Evolutionary conservation across 1,284 basidiomycete species (phyloP).

Genomic region (Chalciporus sp.): DNA sequence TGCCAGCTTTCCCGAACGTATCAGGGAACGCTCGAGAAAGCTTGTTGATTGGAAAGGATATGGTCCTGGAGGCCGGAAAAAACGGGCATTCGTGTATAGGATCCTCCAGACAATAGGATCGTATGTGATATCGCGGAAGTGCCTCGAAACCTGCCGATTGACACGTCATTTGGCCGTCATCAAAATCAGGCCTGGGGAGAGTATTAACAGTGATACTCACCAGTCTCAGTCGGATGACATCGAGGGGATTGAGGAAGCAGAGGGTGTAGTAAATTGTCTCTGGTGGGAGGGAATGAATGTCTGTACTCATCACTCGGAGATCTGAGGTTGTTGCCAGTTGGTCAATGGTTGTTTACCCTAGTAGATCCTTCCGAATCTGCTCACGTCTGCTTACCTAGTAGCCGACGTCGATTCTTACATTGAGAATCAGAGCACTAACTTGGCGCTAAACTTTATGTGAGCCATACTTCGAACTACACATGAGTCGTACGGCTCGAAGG

Average conservation of each 20-base stretch:
- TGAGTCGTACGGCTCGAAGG: too few relatives aligned
- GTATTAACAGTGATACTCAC: conserved; percentile 9
- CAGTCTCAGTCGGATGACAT: conserved; percentile 15
- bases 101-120: conserved; percentile 21
- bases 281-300: conserved; percentile 9
- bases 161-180: too few relatives aligned
- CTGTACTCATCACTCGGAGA: neutral
- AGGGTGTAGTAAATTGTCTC: conserved; percentile 21
- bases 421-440: too few relatives aligned
- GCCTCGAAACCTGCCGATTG: conserved; percentile 17
- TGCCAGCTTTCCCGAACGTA: conserved; percentile 18
- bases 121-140: conserved; percentile 12
- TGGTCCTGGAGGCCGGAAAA: conserved; percentile 20
- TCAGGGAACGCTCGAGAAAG: conserved; percentile 19
- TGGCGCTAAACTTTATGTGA: too few relatives aligned
- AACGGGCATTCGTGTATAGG: conserved; percentile 10
- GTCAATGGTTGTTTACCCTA: too few relatives aligned
- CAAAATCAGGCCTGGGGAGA: neutral
- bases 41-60: conserved; percentile 20
- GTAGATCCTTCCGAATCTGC: too few relatives aligned
- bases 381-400: too few relatives aligned
- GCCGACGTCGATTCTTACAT: too few relatives aligned
- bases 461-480: too few relatives aligned
- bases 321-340: too few relatives aligned
- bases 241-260: conserved; percentile 9